Evolutionary conservation across 2,329 filamentous ascomycete species (phyloP).

Genomic region (Plectosphaerella plurivora): DNA sequence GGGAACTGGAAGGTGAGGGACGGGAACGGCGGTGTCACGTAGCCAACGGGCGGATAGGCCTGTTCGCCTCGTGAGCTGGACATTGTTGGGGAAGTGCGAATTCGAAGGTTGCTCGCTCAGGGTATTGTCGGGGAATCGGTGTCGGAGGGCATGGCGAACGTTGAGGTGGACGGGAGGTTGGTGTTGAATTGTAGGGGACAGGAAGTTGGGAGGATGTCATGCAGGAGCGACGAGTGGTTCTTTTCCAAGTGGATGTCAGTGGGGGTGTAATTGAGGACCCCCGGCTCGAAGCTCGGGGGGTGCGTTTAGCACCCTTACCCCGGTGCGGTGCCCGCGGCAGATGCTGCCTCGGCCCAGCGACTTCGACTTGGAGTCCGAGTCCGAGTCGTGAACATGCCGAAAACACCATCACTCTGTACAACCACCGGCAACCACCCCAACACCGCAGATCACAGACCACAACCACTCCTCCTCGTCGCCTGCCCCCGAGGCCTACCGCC

Average conservation of each 20-base stretch:
- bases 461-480: neutral
- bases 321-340: too few relatives aligned
- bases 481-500: slow-evolving; percentile 9
- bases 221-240: neutral
- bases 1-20: slow-evolving; percentile 72
- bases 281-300: neutral
- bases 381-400: too few relatives aligned
- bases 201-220: neutral
- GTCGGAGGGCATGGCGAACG: neutral
- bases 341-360: too few relatives aligned
- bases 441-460: neutral
- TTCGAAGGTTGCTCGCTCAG: neutral
- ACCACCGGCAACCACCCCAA: neutral
- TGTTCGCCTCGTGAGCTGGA: slow-evolving; percentile 5
- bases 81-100: neutral
- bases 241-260: neutral
- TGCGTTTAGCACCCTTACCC: neutral
- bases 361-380: too few relatives aligned
- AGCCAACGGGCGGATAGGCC: slow-evolving; percentile 40
- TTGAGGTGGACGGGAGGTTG: neutral
- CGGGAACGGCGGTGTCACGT: slow-evolving; percentile 69
- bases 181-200: neutral
- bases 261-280: neutral
- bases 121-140: neutral
- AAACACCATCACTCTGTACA: too few relatives aligned